Evolutionary conservation across 2,329 filamentous ascomycete genomes (phyloP), one percentile per base, ranked within the genome.

Genomic region (Paramyrothecium sp.): DNA sequence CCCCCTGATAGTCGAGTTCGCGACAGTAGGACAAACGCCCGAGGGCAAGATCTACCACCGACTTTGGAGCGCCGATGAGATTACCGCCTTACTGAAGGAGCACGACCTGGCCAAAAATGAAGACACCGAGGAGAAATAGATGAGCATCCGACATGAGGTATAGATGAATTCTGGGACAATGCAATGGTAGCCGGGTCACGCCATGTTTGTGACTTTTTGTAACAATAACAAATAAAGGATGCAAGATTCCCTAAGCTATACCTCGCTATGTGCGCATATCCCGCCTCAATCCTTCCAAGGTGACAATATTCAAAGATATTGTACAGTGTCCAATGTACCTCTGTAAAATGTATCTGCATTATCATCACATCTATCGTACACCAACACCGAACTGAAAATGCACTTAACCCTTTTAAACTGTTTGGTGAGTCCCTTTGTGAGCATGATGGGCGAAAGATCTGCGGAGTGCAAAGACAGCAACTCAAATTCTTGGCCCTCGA

Each of bases 11-110:
- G 93, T 99, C 72, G 95, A 99, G 73, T 99, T 99, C 71, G 96
- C 95, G 65, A 99, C 96, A 33, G 94, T 99, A 60, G 96, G 95
- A 67, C 92, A 93, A 80, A 98, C 93, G 65, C 89, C 92, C 77
- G 88, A 93, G 64, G 95, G 95, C 69, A 95, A 94, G 81, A 94
- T 99, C 76, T 99, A 98, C 81, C 95, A 99, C 78, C 91, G 96
- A 73, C 84, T 99, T 61, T 99, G 95, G 95, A 90, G 87, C 68
- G 94, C 93, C 49, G 94, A 99, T 64, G 95, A 98, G 81, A 99
- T 99, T 69, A 94, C 92, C 72, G 87, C 89, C 53, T 81, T 99
- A 74, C 81, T 99, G 69, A 96, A 93, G 83, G 92, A 98, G 81
- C 93, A 99, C 69, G 94, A 94, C 67, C 78, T 99, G 73, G 94